Conservation (phyloP, 179 eudicot genomes). For the Dionaea muscipula region DNA sequence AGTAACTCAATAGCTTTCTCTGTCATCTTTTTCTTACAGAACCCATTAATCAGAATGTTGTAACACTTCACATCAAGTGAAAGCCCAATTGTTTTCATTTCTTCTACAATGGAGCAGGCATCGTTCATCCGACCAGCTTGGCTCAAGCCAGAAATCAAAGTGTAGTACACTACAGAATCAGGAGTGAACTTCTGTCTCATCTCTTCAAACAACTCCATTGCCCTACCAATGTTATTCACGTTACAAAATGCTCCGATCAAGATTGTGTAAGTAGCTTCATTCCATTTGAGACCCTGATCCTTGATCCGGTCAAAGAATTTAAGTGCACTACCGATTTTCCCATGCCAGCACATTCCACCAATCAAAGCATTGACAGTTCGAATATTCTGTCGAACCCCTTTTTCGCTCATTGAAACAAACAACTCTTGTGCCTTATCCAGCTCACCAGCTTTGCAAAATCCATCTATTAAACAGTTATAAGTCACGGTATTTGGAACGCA, state of each 20-base stretch:
- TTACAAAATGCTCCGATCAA: slow-evolving; percentile 57
- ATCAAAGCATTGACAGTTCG: slow-evolving; percentile 55
- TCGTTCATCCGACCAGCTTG: slow-evolving; percentile 57
- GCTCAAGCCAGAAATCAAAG: slow-evolving; percentile 55
- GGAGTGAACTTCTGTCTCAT: slow-evolving; percentile 35
- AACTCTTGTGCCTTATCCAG: slow-evolving; percentile 43
- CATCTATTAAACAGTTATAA: slow-evolving; percentile 64
- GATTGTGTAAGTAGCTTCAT: slow-evolving; percentile 44
- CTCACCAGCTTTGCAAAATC: slow-evolving; percentile 61
- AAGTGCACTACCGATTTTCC: slow-evolving; percentile 47
- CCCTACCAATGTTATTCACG: slow-evolving; percentile 50
- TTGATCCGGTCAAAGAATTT: slow-evolving; percentile 43
- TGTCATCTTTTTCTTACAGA: slow-evolving; percentile 48
- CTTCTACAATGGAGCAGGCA: slow-evolving; percentile 31
- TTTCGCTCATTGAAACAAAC: slow-evolving; percentile 43
- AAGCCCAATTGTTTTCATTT: slow-evolving; percentile 55
- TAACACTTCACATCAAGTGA: slow-evolving; percentile 47
- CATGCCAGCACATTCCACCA: slow-evolving; percentile 62
- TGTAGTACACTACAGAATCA: slow-evolving; percentile 55
- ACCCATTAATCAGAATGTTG: slow-evolving; percentile 59
- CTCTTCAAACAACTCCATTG: slow-evolving; percentile 52
- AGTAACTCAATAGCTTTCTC: slow-evolving; percentile 43
- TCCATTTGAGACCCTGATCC: slow-evolving; percentile 45
- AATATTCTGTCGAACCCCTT: slow-evolving; percentile 35
- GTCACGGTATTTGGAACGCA: slow-evolving; percentile 47